Base-by-base conservation (phyloP, 495 filamentous ascomycete genomes). In the Penicillium atrosanguineum region DNA sequence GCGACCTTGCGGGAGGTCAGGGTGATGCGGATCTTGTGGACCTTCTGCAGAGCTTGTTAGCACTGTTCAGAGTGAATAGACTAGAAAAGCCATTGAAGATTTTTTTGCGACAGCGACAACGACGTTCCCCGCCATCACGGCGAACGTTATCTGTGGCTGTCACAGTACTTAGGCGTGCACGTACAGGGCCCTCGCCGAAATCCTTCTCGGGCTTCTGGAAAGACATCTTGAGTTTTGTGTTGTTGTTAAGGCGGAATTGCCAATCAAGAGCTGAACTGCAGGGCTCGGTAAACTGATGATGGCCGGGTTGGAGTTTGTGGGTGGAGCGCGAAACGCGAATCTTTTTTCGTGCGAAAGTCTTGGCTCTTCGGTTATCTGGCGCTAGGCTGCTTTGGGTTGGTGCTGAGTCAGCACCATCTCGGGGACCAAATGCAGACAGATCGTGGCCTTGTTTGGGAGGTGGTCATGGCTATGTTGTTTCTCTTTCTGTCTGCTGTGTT, bases 11-110 rank as follows among this genome's bases (percentile, higher is more conserved):
- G 84, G 57, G 85, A 89, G 74, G 91, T 96, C 61, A 97, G 83
- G 73, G 93, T 97, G 85, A 97, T 97, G 69, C 93, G 89, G 83
- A 96, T 96, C 80, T 93, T 91, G 86, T 96, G 92, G 77, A 88
- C 88, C 85, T 95, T 96, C 86, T 90, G 58, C 69, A 62, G 29
- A 29, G 44, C 23, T 38, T 7, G 52, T 62, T 62, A 62, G 59
- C 48, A 49, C 7, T 14, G 25, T 19, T 42, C 46, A 5, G 20
- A 40, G 31, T 12, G 7, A 7, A 40, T 40, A 6, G 25, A 51
- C 29, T 39, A 36, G 39, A 7, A 9, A 46, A 45, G 1, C 36
- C 23, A 34, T 34, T 34, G 31, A 34, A 34, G 42, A 3, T 44
- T 25, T 25, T 25, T 42, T 31, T 25, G 34, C 31, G 44, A 38